phyloP scores from a whole-genome alignment of 768 basidiomycete genomes.

The Rhizopogon rudus region DNA sequence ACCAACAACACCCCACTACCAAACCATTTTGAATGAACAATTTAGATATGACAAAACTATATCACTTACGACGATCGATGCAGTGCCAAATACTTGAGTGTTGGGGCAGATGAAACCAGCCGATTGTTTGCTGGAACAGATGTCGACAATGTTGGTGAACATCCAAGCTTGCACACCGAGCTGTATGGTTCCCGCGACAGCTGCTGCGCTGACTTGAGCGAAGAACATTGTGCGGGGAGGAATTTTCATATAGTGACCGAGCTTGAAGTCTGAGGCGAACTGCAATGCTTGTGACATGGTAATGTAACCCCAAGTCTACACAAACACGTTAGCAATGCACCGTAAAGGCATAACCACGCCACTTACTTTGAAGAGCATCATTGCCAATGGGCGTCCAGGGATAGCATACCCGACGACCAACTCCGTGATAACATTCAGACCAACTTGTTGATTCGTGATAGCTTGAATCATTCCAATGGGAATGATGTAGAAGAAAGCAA shows the following conservation, averaged over 20 bases:
- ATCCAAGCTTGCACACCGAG: conserved; percentile 64
- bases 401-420: conserved; percentile 56
- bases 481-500: conserved; percentile 61
- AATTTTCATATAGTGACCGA: conserved; percentile 72
- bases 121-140: conserved; percentile 23
- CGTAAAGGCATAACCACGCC: conserved; percentile 14
- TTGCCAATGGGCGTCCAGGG: conserved; percentile 64
- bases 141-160: conserved; percentile 36
- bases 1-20: conserved; percentile 55
- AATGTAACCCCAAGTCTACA: conserved; percentile 59
- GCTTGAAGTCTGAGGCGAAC: conserved; percentile 71
- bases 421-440: conserved; percentile 66
- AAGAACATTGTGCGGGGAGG: conserved; percentile 65
- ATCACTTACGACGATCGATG: conserved; percentile 44
- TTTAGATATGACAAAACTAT: conserved; percentile 1
- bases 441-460: conserved; percentile 76
- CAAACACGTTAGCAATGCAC: conserved; percentile 11
- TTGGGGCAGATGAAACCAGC: conserved; percentile 24
- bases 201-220: conserved; percentile 59
- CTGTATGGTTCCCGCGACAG: conserved; percentile 62
- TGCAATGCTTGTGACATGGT: conserved; percentile 62
- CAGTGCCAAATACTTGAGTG: conserved; percentile 46
- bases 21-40: conserved; percentile 2
- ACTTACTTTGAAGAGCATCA: conserved; percentile 74
- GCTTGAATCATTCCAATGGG: conserved; percentile 78